Base-by-base conservation (phyloP, 495 filamentous ascomycete species). In the Sabuloglossum arenarium region DNA sequence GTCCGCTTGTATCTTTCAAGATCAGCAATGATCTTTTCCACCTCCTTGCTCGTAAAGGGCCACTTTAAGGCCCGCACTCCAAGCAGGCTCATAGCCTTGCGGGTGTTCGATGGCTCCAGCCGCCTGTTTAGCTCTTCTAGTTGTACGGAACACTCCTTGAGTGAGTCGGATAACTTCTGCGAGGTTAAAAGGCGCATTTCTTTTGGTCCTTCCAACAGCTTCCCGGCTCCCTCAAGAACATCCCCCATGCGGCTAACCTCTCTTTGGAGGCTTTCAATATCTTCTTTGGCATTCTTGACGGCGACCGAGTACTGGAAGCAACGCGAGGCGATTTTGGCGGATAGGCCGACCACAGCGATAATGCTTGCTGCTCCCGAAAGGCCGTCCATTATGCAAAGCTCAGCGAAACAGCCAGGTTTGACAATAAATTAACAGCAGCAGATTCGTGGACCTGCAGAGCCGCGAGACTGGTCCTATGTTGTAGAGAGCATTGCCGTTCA, bases 1-100 rank as follows among this genome's bases (percentile, higher is more conserved):
- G 61, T 61, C 43, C 64, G 42, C 62, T 71, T 65, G 51, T 67
- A 66, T 57, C 62, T 56, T 43, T 66, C 58, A 51, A 75, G 59
- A 53, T 64, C 60, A 42, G 47, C 32, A 52, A 72, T 64, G 9
- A 63, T 59, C 46, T 66, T 62, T 27, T 70, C 64, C 29, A 71
- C 64, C 50, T 69, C 64, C 54, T 65, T 64, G 29, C 65, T 66
- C 52, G 65, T 62, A 45, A 75, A 32, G 30, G 30, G 30, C 30
- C 30, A 32, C 30, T 32, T 32, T 32, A 32, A 32, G 30, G 30
- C 30, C 66, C 65, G 64, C 42, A 67, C 37, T 47, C 66, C 67
- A 21, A 63, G 53, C 58, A 56, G 63, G 51, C 60, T 67, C 61
- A 65, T 63, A 24, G 53, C 21, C 43, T 60, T 63, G 34, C 54